Evolutionary conservation across 352 stramenopile genomes (phyloP).

Genomic region (Pythium biforme): DNA sequence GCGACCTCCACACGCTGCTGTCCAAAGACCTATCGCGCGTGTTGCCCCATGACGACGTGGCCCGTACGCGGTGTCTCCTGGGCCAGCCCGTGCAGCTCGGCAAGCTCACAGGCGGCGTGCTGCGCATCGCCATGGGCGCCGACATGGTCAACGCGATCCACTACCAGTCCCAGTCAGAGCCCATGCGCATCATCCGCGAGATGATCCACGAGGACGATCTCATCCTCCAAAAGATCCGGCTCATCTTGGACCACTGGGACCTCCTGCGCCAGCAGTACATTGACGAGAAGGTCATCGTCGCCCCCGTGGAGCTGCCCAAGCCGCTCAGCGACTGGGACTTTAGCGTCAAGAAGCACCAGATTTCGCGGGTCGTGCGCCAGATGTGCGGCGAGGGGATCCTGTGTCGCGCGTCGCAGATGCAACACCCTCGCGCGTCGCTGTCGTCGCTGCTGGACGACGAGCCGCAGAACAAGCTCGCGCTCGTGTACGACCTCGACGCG

Average conservation of each 20-base stretch:
- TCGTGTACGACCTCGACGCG: conserved; percentile 85
- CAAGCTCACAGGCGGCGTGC: conserved; percentile 53
- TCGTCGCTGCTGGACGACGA: conserved; percentile 30
- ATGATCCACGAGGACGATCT: conserved; percentile 53
- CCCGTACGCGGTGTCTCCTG: conserved; percentile 65
- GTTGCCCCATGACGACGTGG: conserved; percentile 40
- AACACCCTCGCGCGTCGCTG: neutral
- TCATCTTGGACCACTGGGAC: conserved; percentile 74
- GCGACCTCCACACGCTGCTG: conserved; percentile 66
- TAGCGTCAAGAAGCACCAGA: conserved; percentile 62
- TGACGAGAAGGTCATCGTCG: conserved; percentile 39
- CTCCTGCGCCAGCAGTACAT: conserved; percentile 60
- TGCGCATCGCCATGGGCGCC: conserved; percentile 84
- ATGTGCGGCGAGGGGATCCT: conserved; percentile 54
- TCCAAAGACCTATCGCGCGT: conserved; percentile 65
- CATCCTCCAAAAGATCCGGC: conserved; percentile 63
- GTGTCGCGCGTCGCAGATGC: neutral
- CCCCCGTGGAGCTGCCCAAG: conserved; percentile 42
- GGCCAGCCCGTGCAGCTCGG: conserved; percentile 82
- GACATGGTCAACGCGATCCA: conserved; percentile 85
- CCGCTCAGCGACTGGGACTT: conserved; percentile 76
- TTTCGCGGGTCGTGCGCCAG: conserved; percentile 57
- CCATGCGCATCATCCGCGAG: conserved; percentile 33
- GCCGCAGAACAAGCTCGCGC: conserved; percentile 52
- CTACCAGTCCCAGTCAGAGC: conserved; percentile 33